Evolutionary conservation across 257 asterid genomes (phyloP).

Genomic region (Petunia axillaris): DNA sequence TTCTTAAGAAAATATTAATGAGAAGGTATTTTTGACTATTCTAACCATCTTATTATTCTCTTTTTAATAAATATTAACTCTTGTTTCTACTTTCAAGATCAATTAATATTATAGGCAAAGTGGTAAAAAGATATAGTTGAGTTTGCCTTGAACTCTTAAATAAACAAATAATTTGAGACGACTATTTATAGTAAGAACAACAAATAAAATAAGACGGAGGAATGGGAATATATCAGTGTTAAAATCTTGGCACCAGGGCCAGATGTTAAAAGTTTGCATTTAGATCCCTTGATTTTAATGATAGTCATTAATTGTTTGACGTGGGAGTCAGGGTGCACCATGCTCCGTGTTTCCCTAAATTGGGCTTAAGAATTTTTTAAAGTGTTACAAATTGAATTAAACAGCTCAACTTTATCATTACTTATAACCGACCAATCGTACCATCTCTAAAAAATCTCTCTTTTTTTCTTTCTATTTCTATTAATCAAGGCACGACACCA

Average conservation of each 20-base stretch:
- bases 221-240: neutral
- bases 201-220: neutral
- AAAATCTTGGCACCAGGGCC: neutral
- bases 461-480: neutral
- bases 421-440: neutral
- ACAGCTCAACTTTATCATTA: neutral
- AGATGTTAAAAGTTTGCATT: neutral
- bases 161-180: no score
- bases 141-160: no score
- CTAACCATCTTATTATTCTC: no score
- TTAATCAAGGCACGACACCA: conserved; percentile 3
- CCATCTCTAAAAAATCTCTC: neutral
- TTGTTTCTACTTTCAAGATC: no score
- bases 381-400: neutral
- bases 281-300: conserved; percentile 23
- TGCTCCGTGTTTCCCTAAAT: conserved; percentile 23
- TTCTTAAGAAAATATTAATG: no score
- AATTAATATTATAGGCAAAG: no score
- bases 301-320: conserved; percentile 30
- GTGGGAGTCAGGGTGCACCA: conserved; percentile 31
- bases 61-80: no score
- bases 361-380: conserved; percentile 1
- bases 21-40: no score
- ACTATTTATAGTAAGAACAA: no score
- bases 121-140: no score